Evolutionary conservation across 164 flowering plant genomes (phyloP), one percentile per base, ranked within the genome.

Genomic region (Vitis amurensis): DNA sequence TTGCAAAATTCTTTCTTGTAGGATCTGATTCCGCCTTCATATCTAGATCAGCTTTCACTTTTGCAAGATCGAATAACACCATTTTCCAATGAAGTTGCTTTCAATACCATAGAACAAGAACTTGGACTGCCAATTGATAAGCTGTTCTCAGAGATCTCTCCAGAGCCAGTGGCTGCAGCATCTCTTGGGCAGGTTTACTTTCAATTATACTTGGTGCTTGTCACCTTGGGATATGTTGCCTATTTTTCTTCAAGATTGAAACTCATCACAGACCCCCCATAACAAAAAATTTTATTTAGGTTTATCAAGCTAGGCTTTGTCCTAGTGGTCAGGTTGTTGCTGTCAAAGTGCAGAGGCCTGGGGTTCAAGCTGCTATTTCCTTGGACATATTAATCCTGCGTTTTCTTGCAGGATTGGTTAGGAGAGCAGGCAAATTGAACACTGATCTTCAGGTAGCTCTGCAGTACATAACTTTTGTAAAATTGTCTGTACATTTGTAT

Each of bases 281-380:
- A 31, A 31, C 44, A 31, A 31, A 31, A 0, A 0, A 0, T 31
- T 31, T 31, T 31, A 4, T 31, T 31, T 71, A 95, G 98, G 99
- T 95, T 63, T 95, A 91, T 78, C 82, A 93, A 81, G 99, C 97
- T 55, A 89, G 92, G 78, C 92, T 93, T 69, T 86, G 88, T 16
- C 61, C 68, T 48, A 83, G 58, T 70, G 94, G 94, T 63, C 70
- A 83, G 73, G 77, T 95, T 76, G 97, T 95, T 80, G 99, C 99
- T 71, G 90, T 95, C 63, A 95, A 95, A 80, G 99, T 95, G 67
- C 99, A 95, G 75, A 81, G 99, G 69, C 99, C 99, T 47, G 99
- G 99, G 67, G 99, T 95, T 73, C 92, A 84, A 82, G 94, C 98
- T 61, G 98, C 94, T 31, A 91, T 95, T 78, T 80, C 98, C 55